Percentiles rank a stretch among this genome's conserved stretches.
These are phyloP conservation scores for Filobasidium floriforme DNA, from an alignment of 768 basidiomycete species.

Conservation along the genomic window DNA sequence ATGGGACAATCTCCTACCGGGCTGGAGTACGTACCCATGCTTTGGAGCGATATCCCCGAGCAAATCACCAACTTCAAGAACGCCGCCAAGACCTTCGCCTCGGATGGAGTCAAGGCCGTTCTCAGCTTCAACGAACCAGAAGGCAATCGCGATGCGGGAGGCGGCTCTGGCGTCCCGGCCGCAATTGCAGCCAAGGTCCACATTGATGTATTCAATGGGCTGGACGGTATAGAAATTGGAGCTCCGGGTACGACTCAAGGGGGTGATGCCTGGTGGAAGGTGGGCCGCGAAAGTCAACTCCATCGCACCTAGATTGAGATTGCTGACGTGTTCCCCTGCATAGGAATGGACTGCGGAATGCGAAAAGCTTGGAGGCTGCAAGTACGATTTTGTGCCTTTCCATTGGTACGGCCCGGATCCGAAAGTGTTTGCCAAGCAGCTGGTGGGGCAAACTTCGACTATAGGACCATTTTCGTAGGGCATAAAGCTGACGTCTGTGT, in stretches of 20 bases:
- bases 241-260: neutral
- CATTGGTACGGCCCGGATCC: neutral
- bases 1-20: too few species aligned
- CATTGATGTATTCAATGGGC: neutral
- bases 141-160: neutral
- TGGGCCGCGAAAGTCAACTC: too few species aligned
- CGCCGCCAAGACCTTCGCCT: neutral
- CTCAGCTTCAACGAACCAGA: constrained; percentile 8
- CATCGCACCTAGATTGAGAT: too few species aligned
- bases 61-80: neutral
- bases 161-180: neutral
- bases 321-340: too few species aligned
- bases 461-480: too few species aligned
- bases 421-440: neutral
- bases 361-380: neutral
- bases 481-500: too few species aligned
- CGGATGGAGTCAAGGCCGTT: neutral
- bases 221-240: neutral
- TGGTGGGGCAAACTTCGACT: neutral
- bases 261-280: neutral
- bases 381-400: neutral
- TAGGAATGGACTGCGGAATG: neutral
- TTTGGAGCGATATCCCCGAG: neutral
- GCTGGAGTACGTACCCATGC: neutral
- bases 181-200: neutral